Conservation (phyloP, 208 protist genomes). For the Trypanosoma vivax region DNA sequence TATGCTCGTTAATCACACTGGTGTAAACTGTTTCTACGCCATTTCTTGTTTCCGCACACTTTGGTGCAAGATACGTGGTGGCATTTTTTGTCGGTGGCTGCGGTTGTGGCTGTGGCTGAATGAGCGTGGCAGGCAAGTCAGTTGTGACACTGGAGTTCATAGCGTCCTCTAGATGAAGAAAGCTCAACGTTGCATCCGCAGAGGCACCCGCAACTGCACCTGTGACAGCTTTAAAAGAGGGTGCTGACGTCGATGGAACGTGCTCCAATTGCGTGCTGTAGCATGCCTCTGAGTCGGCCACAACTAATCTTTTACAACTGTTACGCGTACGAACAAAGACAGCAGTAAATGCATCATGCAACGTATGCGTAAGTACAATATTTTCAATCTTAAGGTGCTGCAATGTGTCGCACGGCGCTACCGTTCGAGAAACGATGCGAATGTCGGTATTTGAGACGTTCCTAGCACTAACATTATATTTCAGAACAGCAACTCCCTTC, state of each 20-base stretch:
- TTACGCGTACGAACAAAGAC: conserved; percentile 73
- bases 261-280: conserved; percentile 22
- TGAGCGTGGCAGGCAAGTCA: not conserved
- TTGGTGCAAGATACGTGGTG: conserved; percentile 15
- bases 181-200: not conserved
- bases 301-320: conserved; percentile 76
- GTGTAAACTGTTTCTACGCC: conserved; percentile 76
- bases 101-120: conserved; percentile 1
- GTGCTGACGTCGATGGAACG: not conserved
- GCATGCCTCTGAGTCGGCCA: conserved; percentile 51
- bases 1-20: conserved; percentile 66
- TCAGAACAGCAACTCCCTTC: conserved; percentile 61
- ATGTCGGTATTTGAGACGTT: conserved; percentile 84
- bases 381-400: conserved; percentile 57
- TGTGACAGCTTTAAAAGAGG: not conserved
- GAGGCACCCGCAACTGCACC: not conserved
- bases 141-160: conserved; percentile 5
- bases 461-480: conserved; percentile 62
- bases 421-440: conserved; percentile 69
- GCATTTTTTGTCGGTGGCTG: conserved; percentile 1
- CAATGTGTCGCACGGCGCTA: conserved; percentile 21
- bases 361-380: conserved; percentile 38
- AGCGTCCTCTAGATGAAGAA: not conserved
- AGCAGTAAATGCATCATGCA: conserved; percentile 63
- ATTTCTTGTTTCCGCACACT: conserved; percentile 35